Conservation (phyloP, 2,329 filamentous ascomycete genomes). For the Clonostachys chloroleuca region DNA sequence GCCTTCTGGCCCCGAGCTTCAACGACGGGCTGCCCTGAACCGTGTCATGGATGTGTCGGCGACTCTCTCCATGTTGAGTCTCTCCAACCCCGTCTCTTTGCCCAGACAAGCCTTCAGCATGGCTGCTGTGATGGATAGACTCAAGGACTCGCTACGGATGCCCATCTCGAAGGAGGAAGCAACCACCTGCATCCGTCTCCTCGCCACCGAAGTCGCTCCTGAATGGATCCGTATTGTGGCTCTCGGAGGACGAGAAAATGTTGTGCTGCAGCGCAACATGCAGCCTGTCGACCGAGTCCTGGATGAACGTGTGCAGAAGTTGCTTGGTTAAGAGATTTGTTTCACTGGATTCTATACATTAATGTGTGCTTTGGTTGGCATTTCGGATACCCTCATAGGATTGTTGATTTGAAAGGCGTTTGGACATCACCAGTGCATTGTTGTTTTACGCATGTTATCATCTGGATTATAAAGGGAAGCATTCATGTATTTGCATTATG, state of each 20-base stretch:
- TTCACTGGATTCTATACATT: background rate
- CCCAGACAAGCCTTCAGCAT: conserved; percentile 63
- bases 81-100: conserved; percentile 41
- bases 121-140: conserved; percentile 55
- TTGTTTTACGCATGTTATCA: too few relatives aligned
- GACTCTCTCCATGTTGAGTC: conserved; percentile 62
- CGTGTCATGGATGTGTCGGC: conserved; percentile 64
- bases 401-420: too few relatives aligned
- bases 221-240: conserved; percentile 50
- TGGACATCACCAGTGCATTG: too few relatives aligned
- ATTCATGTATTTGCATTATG: too few relatives aligned
- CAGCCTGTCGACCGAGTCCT: conserved; percentile 31
- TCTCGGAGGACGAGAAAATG: conserved; percentile 49
- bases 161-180: conserved; percentile 50
- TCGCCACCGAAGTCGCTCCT: conserved; percentile 50
- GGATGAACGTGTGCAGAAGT: conserved; percentile 26
- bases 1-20: conserved; percentile 50
- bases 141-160: conserved; percentile 62
- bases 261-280: conserved; percentile 45
- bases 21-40: conserved; percentile 61
- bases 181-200: conserved; percentile 40
- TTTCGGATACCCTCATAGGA: too few relatives aligned
- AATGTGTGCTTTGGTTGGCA: too few relatives aligned
- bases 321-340: conserved; percentile 9
- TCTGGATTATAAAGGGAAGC: too few relatives aligned